phyloP scores from a whole-genome alignment of 345 rosid species.

The Anastatica hierochuntica region DNA sequence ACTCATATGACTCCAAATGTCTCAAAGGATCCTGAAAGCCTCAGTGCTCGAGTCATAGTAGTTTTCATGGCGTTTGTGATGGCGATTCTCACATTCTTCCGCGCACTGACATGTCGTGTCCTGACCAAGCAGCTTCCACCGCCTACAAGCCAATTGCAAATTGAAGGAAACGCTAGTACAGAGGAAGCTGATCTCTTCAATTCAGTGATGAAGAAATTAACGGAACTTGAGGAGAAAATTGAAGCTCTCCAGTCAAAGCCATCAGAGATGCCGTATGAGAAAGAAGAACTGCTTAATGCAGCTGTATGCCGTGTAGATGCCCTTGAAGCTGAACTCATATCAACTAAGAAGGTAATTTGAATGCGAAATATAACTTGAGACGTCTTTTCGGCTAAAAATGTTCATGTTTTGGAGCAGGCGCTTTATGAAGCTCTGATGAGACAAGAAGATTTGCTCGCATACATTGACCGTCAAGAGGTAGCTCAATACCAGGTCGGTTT shows the following conservation, averaged over 20 bases:
- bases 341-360: constrained; percentile 83
- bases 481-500: constrained; percentile 53
- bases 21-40: constrained; percentile 39
- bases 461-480: constrained; percentile 80
- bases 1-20: constrained; percentile 7
- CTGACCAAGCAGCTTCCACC: constrained; percentile 42
- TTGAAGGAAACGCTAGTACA: constrained; percentile 27
- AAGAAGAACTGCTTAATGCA: constrained; percentile 90
- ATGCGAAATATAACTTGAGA: neutral
- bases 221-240: constrained; percentile 86
- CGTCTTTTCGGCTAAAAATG: neutral
- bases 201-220: constrained; percentile 65
- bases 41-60: constrained; percentile 33
- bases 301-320: constrained; percentile 98
- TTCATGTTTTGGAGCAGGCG: constrained; percentile 41
- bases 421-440: constrained; percentile 87
- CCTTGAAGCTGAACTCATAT: constrained; percentile 94
- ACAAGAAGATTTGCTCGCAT: constrained; percentile 93
- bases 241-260: constrained; percentile 79
- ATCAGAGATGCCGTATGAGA: constrained; percentile 92
- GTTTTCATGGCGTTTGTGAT: constrained; percentile 46
- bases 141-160: constrained; percentile 14
- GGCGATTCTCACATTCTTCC: constrained; percentile 50
- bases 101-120: constrained; percentile 30
- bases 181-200: constrained; percentile 50